Evolutionary conservation across 805 yeast species (phyloP), one percentile per base, ranked within the genome.

Genomic region (Cyberlindnera lachancei): DNA sequence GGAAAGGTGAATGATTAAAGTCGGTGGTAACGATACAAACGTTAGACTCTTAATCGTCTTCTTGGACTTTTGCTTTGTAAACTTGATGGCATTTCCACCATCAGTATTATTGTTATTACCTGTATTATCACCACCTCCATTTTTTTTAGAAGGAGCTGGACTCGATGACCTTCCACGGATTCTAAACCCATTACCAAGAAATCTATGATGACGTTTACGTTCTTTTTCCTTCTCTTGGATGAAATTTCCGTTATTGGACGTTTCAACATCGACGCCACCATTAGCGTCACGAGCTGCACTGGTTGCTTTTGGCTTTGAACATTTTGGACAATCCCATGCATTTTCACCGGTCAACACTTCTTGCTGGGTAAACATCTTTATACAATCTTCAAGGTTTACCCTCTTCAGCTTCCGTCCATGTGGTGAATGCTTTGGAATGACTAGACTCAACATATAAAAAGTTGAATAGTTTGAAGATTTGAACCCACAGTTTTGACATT

Each of bases 281-380:
- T n/a, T n/a, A n/a, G n/a, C n/a, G n/a, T n/a, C n/a, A n/a, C n/a
- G n/a, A n/a, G n/a, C 44, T 37, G 2, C 44, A 10, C 21, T 19
- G 7, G 21, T 7, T 19, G 21, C 21, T 35, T 23, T 36, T 29
- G 15, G 32, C 27, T 37, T 38, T 7, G 44, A 39, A 58, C 94
- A 82, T 34, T 74, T 71, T 7, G 92, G 88, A 60, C 94, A 82
- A 41, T 78, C 72, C 94, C 94, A 82, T 1, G 92, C 84, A 56
- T 82, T 81, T 6, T 78, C 88, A 17, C 85, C 80, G 7, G 66
- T 64, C 31, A 82, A 55, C 4, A 75, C 63, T 52, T 82, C 94
- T 37, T 75, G 77, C 33, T 66, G 62, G 1, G 82, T 72, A 48
- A 73, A 80, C 48, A 75, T 63, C 20, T 63, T 57, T 26, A 82